Percentiles rank a stretch among this genome's conserved stretches.
phyloP scores from a whole-genome alignment of 2,329 filamentous ascomycete species.

The Aspergillus intermedius region DNA sequence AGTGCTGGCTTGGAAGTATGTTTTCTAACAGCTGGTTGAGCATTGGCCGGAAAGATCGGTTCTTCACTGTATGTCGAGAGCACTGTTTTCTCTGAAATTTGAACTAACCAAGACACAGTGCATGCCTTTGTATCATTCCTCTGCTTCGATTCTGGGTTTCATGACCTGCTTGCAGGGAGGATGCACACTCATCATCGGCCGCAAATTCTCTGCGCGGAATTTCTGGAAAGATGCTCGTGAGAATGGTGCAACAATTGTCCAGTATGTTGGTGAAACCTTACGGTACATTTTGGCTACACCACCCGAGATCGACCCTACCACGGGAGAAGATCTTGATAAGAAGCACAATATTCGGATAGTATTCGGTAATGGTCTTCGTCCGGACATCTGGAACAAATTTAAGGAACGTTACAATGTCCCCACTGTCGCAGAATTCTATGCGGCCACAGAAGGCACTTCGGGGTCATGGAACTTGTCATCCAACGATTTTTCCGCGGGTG shows the following conservation, averaged over 20 bases:
- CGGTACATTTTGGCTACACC: conserved; percentile 69
- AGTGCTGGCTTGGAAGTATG: conserved; percentile 49
- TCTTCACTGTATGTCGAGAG: conserved; percentile 59
- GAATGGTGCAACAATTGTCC: conserved; percentile 65
- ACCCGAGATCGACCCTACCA: conserved; percentile 55
- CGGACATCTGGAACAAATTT: conserved; percentile 79
- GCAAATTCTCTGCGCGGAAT: conserved; percentile 67
- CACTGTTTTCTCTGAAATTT: not conserved
- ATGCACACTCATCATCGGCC: conserved; percentile 63
- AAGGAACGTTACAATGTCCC: conserved; percentile 72
- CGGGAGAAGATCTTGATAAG: conserved; percentile 63
- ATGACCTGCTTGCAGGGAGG: conserved; percentile 54
- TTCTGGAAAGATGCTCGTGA: conserved; percentile 74
- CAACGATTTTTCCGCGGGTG: conserved; percentile 68
- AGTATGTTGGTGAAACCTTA: conserved; percentile 84
- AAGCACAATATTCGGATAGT: conserved; percentile 67
- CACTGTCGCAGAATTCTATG: conserved; percentile 73
- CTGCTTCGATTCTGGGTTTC: conserved; percentile 66
- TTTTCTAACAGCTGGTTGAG: conserved; percentile 53
- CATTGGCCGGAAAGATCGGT: conserved; percentile 58
- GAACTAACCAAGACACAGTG: conserved; percentile 43
- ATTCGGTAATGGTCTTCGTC: conserved; percentile 78
- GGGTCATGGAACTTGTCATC: conserved; percentile 66
- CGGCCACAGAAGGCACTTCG: conserved; percentile 64
- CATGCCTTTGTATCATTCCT: conserved; percentile 86